Evolutionary conservation across 495 filamentous ascomycete species (phyloP).

Genomic region (Penicillium paxilli): DNA sequence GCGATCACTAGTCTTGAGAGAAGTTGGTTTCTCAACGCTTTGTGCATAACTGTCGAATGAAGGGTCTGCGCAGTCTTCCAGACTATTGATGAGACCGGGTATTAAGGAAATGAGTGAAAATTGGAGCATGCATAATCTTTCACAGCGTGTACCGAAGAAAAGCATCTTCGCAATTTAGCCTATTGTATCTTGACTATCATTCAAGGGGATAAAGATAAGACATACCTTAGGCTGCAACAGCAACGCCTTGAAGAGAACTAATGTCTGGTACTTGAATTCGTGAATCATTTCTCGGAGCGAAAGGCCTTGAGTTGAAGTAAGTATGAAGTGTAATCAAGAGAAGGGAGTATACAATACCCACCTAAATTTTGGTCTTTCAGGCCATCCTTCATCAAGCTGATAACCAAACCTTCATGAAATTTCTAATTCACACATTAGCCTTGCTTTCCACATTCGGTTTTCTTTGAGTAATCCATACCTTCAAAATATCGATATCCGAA

Average conservation of each 20-base stretch:
- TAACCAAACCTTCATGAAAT: slow-evolving; percentile 86
- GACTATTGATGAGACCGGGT: slow-evolving; percentile 79
- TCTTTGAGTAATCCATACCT: slow-evolving; percentile 44
- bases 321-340: not conserved
- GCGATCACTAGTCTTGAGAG: slow-evolving; percentile 87
- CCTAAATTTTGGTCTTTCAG: slow-evolving; percentile 87
- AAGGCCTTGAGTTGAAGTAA: slow-evolving; percentile 54
- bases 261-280: slow-evolving; percentile 89
- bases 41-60: slow-evolving; percentile 81
- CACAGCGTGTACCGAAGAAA: slow-evolving; percentile 94
- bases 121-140: slow-evolving; percentile 95
- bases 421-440: slow-evolving; percentile 49
- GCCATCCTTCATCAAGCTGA: slow-evolving; percentile 64
- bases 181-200: not conserved
- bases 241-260: slow-evolving; percentile 91
- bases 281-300: slow-evolving; percentile 89
- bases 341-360: slow-evolving; percentile 25
- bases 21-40: slow-evolving; percentile 73
- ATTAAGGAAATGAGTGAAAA: slow-evolving; percentile 94
- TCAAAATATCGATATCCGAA: slow-evolving; percentile 69
- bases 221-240: slow-evolving; percentile 91
- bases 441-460: not conserved
- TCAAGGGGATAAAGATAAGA: not conserved
- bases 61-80: slow-evolving; percentile 92
- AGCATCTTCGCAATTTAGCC: slow-evolving; percentile 71